Percentiles rank a stretch among this genome's conserved stretches.
Evolutionary conservation across 257 asterid species (phyloP).

Genomic region (Rehmannia glutinosa): DNA sequence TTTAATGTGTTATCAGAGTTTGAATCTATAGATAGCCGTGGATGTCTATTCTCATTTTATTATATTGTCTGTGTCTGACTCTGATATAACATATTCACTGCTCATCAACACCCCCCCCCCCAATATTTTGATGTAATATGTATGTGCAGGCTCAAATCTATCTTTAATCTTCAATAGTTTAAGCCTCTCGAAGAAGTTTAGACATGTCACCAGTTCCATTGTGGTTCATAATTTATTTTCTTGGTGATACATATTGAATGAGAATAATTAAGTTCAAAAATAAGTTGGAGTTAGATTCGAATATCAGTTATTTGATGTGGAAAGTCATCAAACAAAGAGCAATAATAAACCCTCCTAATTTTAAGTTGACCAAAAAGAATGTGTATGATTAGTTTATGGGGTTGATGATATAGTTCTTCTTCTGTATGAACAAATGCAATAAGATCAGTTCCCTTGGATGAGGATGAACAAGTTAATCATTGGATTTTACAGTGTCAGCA

Average conservation of each 20-base stretch:
- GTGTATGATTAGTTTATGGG: background rate
- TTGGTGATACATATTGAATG: background rate
- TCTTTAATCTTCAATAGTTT: background rate
- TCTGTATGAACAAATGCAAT: background rate
- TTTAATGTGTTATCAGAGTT: no score
- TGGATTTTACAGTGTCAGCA: no score
- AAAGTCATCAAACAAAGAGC: background rate
- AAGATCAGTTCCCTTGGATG: background rate
- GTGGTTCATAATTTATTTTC: background rate
- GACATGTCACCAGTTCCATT: background rate
- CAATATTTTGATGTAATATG: constrained; percentile 6
- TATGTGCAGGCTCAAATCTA: no score
- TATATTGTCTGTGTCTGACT: no score
- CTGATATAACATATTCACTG: no score
- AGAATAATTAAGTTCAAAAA: no score
- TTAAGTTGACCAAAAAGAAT: background rate
- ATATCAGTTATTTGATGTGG: background rate
- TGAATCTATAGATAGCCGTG: no score
- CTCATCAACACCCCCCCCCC: no score
- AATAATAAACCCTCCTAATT: background rate
- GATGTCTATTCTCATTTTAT: no score
- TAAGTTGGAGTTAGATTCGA: no score
- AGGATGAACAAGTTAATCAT: no score
- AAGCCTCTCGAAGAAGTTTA: background rate
- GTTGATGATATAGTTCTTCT: background rate